Evolutionary conservation across 176 grass and related monocot species (phyloP), one percentile per base, ranked within the genome.

Genomic region (Oryza meyeriana): DNA sequence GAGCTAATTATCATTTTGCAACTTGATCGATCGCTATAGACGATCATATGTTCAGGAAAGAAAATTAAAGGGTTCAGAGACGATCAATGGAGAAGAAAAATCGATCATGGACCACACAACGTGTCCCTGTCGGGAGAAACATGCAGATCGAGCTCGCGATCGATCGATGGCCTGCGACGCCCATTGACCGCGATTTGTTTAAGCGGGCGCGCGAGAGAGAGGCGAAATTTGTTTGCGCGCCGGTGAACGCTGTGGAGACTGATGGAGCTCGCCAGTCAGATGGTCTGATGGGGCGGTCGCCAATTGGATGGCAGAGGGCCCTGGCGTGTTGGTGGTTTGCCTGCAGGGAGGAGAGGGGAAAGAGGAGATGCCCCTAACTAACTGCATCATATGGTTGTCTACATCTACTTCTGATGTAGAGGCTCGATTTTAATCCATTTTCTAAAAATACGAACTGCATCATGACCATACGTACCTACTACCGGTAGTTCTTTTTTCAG

Each of bases 71-170:
- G n/a, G 38, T 61, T 81, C 80, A 68, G 50, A 55, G 50, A 55
- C 4, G 50, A 55, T 22, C 17, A 7, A 55, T 22, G 6, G n/a
- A n/a, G n/a, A n/a, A n/a, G n/a, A n/a, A n/a, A 42, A 52, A 55
- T 55, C 1, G 6, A 80, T 72, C 66, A 78, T 82, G 88, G 79
- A 83, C 81, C 85, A 76, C 48, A 76, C 22, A 82, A 87, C 91
- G 88, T 90, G 91, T 82, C 85, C 73, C 78, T 90, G 91, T 83
- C 85, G 81, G 90, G 75, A 67, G 52, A 80, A 83, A 84, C 38
- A 59, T 59, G 55, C 62, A 61, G 12, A n/a, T 66, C 55, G 55
- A 59, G 47, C 13, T 1, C 8, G 8, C 13, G 12, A 50, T 58
- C 63, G n/a, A 29, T 75, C 14, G 57, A 69, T 81, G 48, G 75